These are phyloP conservation scores for Lobosporangium transversale DNA, from an alignment of 192 early-diverging fungal genomes.

Conservation along the genomic window DNA sequence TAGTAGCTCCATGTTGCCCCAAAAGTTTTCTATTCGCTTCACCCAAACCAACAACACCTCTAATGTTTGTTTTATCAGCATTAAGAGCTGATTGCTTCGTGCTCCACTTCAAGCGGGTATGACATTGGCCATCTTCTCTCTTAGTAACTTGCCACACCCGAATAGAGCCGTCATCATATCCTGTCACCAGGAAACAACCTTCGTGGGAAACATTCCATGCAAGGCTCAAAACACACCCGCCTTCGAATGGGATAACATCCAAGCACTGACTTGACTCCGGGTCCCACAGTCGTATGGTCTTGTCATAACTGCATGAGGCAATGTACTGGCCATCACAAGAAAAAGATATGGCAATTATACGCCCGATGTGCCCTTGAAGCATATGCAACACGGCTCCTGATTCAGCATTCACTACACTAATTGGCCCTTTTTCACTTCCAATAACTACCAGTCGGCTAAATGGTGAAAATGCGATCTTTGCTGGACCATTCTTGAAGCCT, in stretches of 20 bases:
- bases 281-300: neutral
- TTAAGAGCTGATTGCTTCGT: neutral
- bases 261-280: neutral
- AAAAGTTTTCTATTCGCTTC: no score
- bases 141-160: constrained; percentile 3
- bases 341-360: neutral
- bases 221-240: neutral
- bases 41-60: neutral
- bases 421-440: neutral
- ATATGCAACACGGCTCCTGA: neutral
- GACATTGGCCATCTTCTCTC: neutral
- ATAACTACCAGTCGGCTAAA: neutral
- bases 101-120: neutral
- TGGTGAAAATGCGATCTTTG: neutral
- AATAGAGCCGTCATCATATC: constrained; percentile 1
- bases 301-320: neutral
- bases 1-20: no score
- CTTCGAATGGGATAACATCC: neutral
- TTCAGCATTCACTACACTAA: neutral
- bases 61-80: neutral
- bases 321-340: neutral
- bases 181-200: neutral
- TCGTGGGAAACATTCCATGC: neutral
- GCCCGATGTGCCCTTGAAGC: neutral
- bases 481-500: neutral